Base-by-base conservation (phyloP, 2,329 filamentous ascomycete species). In the Fusarium drepaniforme region DNA sequence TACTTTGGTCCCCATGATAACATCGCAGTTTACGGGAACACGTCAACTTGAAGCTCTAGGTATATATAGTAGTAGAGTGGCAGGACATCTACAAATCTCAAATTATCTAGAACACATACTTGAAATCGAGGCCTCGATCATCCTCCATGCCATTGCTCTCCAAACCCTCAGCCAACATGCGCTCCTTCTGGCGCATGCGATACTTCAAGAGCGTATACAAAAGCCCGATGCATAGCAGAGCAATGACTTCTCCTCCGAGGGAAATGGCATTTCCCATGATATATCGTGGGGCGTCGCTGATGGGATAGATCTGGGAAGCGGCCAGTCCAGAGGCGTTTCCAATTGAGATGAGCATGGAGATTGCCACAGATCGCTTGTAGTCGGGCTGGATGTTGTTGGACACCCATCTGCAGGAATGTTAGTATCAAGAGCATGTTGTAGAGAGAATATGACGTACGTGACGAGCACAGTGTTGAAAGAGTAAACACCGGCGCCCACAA, bases 291-390 rank as follows among this genome's bases (percentile, higher is more conserved):
- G 72, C 66, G 15, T 78, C 72, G 2, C 46, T 18, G 8, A 68
- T 64, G 2, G 79, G 79, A 66, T 84, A 88, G 0, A 88, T 82
- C 69, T 88, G 86, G 0, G 85, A 86, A 0, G 85, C 84, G 1
- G 86, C 85, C 11, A 88, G 84, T 13, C 86, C 87, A 0, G 86
- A 86, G 2, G 82, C 84, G 37, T 88, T 88, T 1, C 83, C 87
- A 1, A 88, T 81, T 0, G 86, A 87, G 61, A 86, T 84, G 12
- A 86, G 83, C 33, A 86, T 77, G 86, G 86, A 58, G 13, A 88
- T 83, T 5, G 83, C 85, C 0, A 86, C 82, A 0, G 87, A 86
- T 18, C 87, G 84, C 30, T 86, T 83, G 76, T 86, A 87, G 51
- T 88, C 86, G 2, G 83, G 84, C 7, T 85, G 84, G 2, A 85